Base-by-base conservation (phyloP, 2,329 filamentous ascomycete species). In the Pleoardoris graminearum region DNA sequence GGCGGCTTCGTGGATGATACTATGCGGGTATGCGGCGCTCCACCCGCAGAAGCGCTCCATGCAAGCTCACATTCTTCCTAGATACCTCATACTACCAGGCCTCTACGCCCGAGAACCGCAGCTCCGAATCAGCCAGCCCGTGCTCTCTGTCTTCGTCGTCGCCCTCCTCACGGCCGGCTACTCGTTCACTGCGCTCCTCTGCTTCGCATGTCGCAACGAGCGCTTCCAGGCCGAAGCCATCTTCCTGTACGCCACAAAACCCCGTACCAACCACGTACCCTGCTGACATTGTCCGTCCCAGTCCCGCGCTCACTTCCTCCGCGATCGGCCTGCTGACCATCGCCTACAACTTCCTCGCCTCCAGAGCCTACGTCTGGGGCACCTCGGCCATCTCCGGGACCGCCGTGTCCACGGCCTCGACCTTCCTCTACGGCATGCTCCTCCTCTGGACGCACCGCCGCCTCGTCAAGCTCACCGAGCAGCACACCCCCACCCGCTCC, bases 61-160 rank as follows among this genome's bases (percentile, higher is more conserved):
- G 38, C 35, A 56, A 43, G 50, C 60, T 67, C 52, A 66, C 53
- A 46, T 38, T 37, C 36, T 17, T 32, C 21, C 12, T 52, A 79
- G 78, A 46, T 81, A 77, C 62, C 72, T 81, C 29, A 77, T 80
- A 49, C 70, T 81, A 17, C 77, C 78, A 6, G 71, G 74, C 22
- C 75, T 79, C 48, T 81, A 77, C 62, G 74, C 77, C 44, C 68
- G 65, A 21, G 59, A 74, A 14, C 44, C 66, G 8, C 54, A 75
- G 30, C 67, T 79, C 22, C 72, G 71, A 46, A 69, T 79, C 48
- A 72, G 69, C 50, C 66, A 70, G 42, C 67, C 68, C 0, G 72
- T 73, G 4, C 59, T 80, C 6, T 73, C 72, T 3, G 76, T 79
- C 44, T 75, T 80, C 51, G 73, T 78, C 21, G 71, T 79, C 58